phyloP scores from a whole-genome alignment of 345 rosid genomes.

The Salix viminalis region DNA sequence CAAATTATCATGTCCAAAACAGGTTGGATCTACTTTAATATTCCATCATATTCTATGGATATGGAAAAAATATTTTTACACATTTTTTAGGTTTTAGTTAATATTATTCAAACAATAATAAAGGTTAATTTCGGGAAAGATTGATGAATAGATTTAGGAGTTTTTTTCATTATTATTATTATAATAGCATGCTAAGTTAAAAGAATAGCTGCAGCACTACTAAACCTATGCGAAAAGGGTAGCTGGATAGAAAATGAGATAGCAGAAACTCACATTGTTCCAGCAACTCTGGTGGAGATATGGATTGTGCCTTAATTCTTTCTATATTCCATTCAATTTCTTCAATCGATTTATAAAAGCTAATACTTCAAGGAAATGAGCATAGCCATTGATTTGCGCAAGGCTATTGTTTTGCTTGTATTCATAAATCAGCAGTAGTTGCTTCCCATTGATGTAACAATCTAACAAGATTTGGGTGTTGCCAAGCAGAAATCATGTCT shows the following conservation, averaged over 20 bases:
- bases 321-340: neutral
- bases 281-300: conserved; percentile 17
- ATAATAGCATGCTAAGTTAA: neutral
- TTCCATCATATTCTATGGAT: no score
- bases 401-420: conserved; percentile 56
- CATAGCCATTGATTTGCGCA: conserved; percentile 16
- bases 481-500: no score
- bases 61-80: no score
- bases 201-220: neutral
- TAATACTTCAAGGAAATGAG: neutral
- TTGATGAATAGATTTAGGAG: no score
- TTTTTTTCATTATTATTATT: no score
- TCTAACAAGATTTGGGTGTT: no score
- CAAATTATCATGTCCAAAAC: no score
- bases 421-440: conserved; percentile 50
- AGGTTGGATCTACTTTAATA: no score
- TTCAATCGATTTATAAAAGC: neutral
- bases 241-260: neutral
- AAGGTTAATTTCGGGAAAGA: no score
- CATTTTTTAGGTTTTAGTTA: no score
- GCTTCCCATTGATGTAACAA: conserved; percentile 43
- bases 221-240: neutral
- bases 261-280: conserved; percentile 5
- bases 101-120: no score
- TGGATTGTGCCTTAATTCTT: conserved; percentile 2